Evolutionary conservation across 805 yeast genomes (phyloP).

Genomic region (Saturnispora bothae): DNA sequence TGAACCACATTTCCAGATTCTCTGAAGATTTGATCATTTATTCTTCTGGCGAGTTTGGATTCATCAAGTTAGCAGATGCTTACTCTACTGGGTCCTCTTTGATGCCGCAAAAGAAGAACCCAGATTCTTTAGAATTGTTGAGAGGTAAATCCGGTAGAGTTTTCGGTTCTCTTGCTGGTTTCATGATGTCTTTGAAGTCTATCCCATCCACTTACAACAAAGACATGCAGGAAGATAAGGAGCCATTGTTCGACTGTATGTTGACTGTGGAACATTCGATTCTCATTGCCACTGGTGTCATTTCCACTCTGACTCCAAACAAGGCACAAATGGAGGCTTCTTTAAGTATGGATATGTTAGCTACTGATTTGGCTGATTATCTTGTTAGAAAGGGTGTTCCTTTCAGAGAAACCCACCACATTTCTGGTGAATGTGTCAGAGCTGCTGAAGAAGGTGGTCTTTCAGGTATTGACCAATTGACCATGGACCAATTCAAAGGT

Average conservation of each 20-base stretch:
- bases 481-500: slow-evolving; percentile 62
- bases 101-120: slow-evolving; percentile 99
- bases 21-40: slow-evolving; percentile 92
- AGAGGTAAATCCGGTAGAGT: slow-evolving; percentile 98
- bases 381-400: slow-evolving; percentile 97
- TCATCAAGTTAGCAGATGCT: slow-evolving; percentile 88
- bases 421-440: slow-evolving; percentile 95
- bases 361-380: slow-evolving; percentile 97
- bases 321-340: slow-evolving; percentile 74
- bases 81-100: slow-evolving; percentile 96
- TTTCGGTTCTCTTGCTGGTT: slow-evolving; percentile 90
- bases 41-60: slow-evolving; percentile 96
- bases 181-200: slow-evolving; percentile 93
- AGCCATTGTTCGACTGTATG: slow-evolving; percentile 89
- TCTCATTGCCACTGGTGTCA: slow-evolving; percentile 90
- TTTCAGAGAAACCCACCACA: slow-evolving; percentile 97
- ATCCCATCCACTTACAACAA: slow-evolving; percentile 96
- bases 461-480: slow-evolving; percentile 77
- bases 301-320: slow-evolving; percentile 73
- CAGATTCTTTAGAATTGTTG: slow-evolving; percentile 88
- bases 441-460: slow-evolving; percentile 69
- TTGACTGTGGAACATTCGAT: slow-evolving; percentile 89
- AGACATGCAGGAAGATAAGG: slow-evolving; percentile 98
- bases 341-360: slow-evolving; percentile 97
- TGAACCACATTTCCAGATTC: slow-evolving; percentile 92